Conservation (phyloP, 2,329 filamentous ascomycete genomes). For the Hysterium pulicare region DNA sequence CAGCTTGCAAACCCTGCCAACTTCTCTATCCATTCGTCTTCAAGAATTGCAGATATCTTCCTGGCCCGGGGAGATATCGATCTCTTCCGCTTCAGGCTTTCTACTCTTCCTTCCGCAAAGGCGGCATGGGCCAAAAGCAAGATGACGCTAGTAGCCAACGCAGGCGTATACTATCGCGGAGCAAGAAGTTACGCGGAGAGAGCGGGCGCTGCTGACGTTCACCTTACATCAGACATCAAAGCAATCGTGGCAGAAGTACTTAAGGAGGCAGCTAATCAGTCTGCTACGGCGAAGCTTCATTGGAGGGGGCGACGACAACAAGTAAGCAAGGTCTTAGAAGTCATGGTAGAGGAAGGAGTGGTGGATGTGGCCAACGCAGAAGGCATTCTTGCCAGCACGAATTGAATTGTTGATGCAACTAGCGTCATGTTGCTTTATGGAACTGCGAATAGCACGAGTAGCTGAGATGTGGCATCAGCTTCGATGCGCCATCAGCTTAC, state of each 20-base stretch:
- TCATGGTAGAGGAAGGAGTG: constrained; percentile 53
- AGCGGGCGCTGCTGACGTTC: constrained; percentile 34
- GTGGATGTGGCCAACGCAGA: constrained; percentile 31
- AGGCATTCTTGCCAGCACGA: constrained; percentile 14
- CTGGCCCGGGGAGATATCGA: constrained; percentile 32
- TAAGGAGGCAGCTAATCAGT: constrained; percentile 33
- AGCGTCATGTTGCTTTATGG: too few species aligned
- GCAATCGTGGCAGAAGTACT: constrained; percentile 49
- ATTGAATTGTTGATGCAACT: too few species aligned
- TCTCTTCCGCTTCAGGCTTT: constrained; percentile 32
- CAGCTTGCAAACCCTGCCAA: constrained; percentile 18
- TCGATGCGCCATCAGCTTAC: too few species aligned
- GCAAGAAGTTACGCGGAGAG: constrained; percentile 31
- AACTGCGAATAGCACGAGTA: too few species aligned
- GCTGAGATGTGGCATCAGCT: too few species aligned
- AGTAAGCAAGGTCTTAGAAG: constrained; percentile 45
- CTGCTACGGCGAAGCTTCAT: constrained; percentile 35
- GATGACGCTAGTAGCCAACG: constrained; percentile 31
- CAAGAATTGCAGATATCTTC: constrained; percentile 29
- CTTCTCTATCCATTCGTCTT: constrained; percentile 15
- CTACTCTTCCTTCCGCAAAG: constrained; percentile 19
- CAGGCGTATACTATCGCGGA: constrained; percentile 39
- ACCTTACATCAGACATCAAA: constrained; percentile 46
- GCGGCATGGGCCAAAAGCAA: constrained; percentile 30
- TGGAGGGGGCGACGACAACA: constrained; percentile 40